Conservation (phyloP, 2,329 filamentous ascomycete species). For the Aspergillus sp. region DNA sequence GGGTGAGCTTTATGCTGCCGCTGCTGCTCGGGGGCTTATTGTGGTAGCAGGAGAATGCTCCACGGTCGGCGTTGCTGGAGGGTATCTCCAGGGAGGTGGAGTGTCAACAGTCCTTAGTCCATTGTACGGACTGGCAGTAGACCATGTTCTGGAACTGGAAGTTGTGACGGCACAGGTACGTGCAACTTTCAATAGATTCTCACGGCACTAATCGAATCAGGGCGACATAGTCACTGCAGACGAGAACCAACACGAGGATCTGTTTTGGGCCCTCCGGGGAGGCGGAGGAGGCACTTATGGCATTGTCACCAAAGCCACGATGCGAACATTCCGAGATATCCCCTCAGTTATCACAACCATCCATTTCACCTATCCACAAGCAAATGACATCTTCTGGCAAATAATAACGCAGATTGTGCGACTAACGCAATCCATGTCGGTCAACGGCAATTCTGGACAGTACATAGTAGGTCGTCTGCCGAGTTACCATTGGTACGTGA, state of each 20-base stretch:
- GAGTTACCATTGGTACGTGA: not conserved
- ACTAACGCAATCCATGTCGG: not conserved
- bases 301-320: slow-evolving; percentile 34
- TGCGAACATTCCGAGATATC: slow-evolving; percentile 44
- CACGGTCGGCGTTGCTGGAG: slow-evolving; percentile 31
- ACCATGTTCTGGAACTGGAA: slow-evolving; percentile 53
- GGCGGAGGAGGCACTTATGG: slow-evolving; percentile 34
- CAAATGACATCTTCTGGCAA: not conserved
- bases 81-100: slow-evolving; percentile 46
- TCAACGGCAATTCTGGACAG: not conserved
- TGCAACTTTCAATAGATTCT: not conserved
- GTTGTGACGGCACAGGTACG: slow-evolving; percentile 48
- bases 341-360: slow-evolving; percentile 27
- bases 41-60: slow-evolving; percentile 14
- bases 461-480: not conserved
- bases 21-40: not conserved
- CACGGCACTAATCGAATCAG: not conserved
- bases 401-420: not conserved
- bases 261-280: slow-evolving; percentile 49
- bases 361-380: not conserved
- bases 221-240: slow-evolving; percentile 51
- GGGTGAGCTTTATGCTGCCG: slow-evolving; percentile 10
- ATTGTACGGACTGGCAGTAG: slow-evolving; percentile 53
- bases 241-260: slow-evolving; percentile 45
- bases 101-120: slow-evolving; percentile 47